phyloP scores from a whole-genome alignment of 164 flowering plant genomes.

The Houttuynia cordata region DNA sequence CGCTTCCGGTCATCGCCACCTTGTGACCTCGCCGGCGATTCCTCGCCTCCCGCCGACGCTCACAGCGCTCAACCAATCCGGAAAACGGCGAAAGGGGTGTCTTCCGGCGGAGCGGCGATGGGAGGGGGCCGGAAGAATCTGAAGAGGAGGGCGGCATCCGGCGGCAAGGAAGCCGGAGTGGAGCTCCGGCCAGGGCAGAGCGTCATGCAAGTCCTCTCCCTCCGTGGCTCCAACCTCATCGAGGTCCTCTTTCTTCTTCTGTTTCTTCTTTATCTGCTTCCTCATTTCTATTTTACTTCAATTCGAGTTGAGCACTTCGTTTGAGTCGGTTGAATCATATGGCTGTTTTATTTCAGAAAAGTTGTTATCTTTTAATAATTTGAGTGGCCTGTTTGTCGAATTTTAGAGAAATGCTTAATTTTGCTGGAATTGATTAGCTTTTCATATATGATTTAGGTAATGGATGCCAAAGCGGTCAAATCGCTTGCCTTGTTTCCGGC shows the following conservation, averaged over 20 bases:
- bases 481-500: conserved; percentile 77
- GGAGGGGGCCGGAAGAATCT: conserved; percentile 81
- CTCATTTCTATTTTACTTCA: no score
- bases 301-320: no score
- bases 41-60: no score
- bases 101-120: conserved; percentile 15
- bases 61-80: background rate
- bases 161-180: conserved; percentile 5
- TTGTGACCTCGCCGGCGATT: no score
- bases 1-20: no score
- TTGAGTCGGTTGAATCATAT: no score
- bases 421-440: background rate
- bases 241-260: conserved; percentile 30
- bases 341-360: no score
- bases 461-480: conserved; percentile 57
- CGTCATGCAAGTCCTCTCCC: conserved; percentile 67
- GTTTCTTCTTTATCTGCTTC: background rate
- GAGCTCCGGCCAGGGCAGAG: conserved; percentile 48
- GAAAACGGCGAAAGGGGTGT: background rate
- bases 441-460: conserved; percentile 28
- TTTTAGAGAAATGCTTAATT: no score
- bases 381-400: no score
- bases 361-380: no score
- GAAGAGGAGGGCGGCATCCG: conserved; percentile 44
- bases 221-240: conserved; percentile 70